Base-by-base conservation (phyloP, 1,284 basidiomycete genomes). In the Abortiporus biennis region DNA sequence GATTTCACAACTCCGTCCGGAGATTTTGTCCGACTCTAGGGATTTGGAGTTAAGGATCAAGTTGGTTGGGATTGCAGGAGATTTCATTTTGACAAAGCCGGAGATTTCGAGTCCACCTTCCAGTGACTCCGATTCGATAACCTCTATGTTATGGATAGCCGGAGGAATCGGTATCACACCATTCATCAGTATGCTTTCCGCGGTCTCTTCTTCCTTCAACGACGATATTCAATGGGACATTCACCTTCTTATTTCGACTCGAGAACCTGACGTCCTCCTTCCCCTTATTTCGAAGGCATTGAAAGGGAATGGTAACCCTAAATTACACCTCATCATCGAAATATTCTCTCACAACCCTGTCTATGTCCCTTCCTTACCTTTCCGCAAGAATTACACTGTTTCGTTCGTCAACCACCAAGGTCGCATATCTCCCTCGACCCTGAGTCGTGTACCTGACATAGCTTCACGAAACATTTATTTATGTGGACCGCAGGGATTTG, bases 161-260 rank as follows among this genome's bases (percentile, higher is more conserved):
- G 75, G 75, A 11, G 77, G 76, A 0, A 78, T 81, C 38, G 77
- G 78, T 1, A 45, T 79, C 8, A 81, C 77, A 8, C 77, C 76
- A 0, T 79, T 77, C 56, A 50, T 81, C 24, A 67, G 67, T 38
- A 71, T 79, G 70, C 58, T 77, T 2, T 49, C 48, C 22, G 54
- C 56, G 5, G 48, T 69, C 22, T 47, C 52, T 24, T 46, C 54
- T 9, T 42, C 49, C 15, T 15, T 19, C 9, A 11, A 15, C 16
- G n/a, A 9, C 11, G 13, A 19, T 11, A 11, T 17, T 20, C 36
- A 15, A 12, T 65, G 62, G 53, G 66, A 74, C 42, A 62, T 78
- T 35, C 54, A 62, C 0, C 54, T 79, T 34, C 49, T 72, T 3
- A 47, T 78, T 1, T 66, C 75, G 0, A 72, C 74, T 4, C 60